Conservation (phyloP, 2,329 filamentous ascomycete species). For the Sarocladium strictum region DNA sequence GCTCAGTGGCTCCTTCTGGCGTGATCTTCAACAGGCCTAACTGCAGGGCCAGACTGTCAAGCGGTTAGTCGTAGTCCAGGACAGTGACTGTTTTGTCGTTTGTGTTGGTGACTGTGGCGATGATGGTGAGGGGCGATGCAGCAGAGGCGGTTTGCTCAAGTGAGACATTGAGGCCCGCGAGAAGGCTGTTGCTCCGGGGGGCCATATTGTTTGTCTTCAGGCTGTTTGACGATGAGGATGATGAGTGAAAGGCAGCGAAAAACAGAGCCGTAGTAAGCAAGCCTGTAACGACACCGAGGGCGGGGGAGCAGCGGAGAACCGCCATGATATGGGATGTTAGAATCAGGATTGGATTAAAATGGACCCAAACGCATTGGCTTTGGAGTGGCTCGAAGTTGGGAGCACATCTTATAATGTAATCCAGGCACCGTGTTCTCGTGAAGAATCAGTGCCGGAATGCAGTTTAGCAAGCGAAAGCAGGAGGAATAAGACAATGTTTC, state of each 20-base stretch:
- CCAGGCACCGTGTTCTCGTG: neutral
- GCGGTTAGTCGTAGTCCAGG: constrained; percentile 37
- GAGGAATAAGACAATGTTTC: neutral
- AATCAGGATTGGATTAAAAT: neutral
- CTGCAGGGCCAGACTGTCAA: constrained; percentile 35
- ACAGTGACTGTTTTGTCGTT: constrained; percentile 32
- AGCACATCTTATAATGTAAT: neutral
- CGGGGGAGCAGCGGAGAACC: neutral
- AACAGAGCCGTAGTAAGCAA: neutral
- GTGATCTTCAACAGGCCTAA: constrained; percentile 36
- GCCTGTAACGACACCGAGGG: neutral
- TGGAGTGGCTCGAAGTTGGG: neutral
- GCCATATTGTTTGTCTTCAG: neutral
- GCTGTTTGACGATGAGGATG: neutral
- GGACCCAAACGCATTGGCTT: neutral
- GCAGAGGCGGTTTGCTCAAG: constrained; percentile 25
- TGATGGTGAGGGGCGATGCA: constrained; percentile 28
- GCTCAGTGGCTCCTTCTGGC: constrained; percentile 23
- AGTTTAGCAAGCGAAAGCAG: neutral
- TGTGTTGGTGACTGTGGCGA: constrained; percentile 33
- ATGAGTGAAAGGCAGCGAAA: neutral
- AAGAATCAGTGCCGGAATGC: neutral
- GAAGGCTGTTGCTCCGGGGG: constrained; percentile 2
- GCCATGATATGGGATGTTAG: neutral
- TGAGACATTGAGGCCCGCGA: constrained; percentile 25